Base-by-base conservation (phyloP, 139 green algal genomes). In the Chlamydomonas sp. region DNA sequence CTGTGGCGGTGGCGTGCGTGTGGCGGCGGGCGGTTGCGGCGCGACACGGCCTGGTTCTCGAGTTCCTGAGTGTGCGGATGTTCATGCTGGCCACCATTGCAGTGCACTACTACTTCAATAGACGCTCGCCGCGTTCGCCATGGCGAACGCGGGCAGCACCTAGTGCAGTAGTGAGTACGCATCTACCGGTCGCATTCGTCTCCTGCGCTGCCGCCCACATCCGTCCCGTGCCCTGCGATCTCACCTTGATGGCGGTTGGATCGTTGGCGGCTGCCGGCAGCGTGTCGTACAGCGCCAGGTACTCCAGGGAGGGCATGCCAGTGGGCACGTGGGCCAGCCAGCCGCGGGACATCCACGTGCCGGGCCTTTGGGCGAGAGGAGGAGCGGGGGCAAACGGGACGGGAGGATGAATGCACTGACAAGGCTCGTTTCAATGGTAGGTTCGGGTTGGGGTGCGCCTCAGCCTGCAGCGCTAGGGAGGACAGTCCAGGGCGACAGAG, bases 231-330 rank as follows among this genome's bases (percentile, higher is more conserved):
- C 4, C 31, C 1, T 1, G 6, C 6, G 31, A 8, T 2, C 81
- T 58, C n/a, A 79, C 82, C 71, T 86, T 2, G 62, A 80, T 79
- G 8, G 82, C 82, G 3, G 7, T 79, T 9, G 61, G 61, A 60
- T 86, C 82, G 71, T 63, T 74, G 71, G 82, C 59, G 8, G 71
- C 61, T 1, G 71, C 60, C 18, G 82, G 82, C 82, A 86, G 82
- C 4, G 71, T 80, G 82, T 86, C 82, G 82, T 86, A 86, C 31
- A 86, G 71, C 10, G 82, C 82, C 16, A 86, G 82, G 82, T 80
- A 86, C 82, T 86, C 82, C 9, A 86, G 82, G 71, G 82, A 86
- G 60, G 82, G 82, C 82, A 86, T 86, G 8, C 82, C 82, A 1
- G 71, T 10, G 20, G 82, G 82, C 15, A 86, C 49, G 5, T 61